A percentile compares a stretch with the other conserved stretches of the same genome.
Evolutionary conservation across 768 basidiomycete genomes (phyloP).

Genomic region (Mycena kentingensis): DNA sequence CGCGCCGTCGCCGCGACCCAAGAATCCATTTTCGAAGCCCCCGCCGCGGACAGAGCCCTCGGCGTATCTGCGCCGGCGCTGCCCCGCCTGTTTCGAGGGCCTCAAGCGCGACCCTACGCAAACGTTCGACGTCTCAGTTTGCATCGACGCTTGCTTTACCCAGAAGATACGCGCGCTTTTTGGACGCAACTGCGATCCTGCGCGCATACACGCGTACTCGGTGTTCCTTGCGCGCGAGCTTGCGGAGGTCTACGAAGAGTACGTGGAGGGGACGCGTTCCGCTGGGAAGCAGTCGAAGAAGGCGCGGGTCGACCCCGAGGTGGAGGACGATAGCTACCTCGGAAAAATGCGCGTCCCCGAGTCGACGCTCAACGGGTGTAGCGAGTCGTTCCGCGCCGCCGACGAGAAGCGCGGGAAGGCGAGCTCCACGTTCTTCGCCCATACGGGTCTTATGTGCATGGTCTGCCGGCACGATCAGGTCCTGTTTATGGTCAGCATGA

Average conservation of each 20-base stretch:
- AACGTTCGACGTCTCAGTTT: background rate
- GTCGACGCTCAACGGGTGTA: constrained; percentile 35
- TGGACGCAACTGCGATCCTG: constrained; percentile 18
- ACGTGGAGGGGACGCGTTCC: constrained; percentile 17
- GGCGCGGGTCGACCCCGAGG: background rate
- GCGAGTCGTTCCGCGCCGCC: constrained; percentile 33
- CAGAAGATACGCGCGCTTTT: constrained; percentile 29
- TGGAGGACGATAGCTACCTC: constrained; percentile 21
- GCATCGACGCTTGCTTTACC: constrained; percentile 29
- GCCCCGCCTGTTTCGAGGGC: constrained; percentile 23
- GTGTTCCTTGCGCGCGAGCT: constrained; percentile 27
- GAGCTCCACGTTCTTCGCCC: constrained; percentile 19
- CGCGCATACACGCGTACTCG: constrained; percentile 21
- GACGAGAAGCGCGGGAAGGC: constrained; percentile 14
- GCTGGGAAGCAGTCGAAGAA: background rate
- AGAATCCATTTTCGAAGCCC: no score
- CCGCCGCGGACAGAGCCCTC: no score
- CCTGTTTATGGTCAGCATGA: constrained; percentile 35
- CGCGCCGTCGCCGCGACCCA: no score
- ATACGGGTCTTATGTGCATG: constrained; percentile 33
- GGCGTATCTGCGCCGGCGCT: constrained; percentile 24
- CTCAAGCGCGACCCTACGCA: constrained; percentile 1
- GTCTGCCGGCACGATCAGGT: constrained; percentile 37
- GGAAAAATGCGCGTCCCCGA: constrained; percentile 28
- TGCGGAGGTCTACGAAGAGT: constrained; percentile 22